Evolutionary conservation across 192 early-diverging fungal genomes (phyloP), one percentile per base, ranked within the genome.

Genomic region (Linnemannia zychae): DNA sequence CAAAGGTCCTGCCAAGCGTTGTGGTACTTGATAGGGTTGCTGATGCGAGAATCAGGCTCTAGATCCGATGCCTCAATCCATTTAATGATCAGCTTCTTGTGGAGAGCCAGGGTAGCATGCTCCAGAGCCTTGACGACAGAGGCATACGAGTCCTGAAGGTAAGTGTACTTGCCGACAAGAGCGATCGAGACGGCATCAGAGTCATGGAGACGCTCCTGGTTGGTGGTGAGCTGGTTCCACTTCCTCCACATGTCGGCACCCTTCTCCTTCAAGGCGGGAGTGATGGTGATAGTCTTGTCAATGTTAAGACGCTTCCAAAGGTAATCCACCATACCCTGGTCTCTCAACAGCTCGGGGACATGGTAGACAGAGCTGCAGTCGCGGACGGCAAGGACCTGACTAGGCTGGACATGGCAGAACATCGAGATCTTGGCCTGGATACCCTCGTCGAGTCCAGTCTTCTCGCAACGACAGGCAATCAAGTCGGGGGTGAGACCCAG

Each of bases 21-120:
- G 79, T 97, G 95, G 87, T 96, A 98, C 89, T 97, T 96, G 84
- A 95, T 87, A 65, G 98, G 97, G 83, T 96, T 94, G 68, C 89
- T 88, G 67, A 87, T 88, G 74, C 92, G 89, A 48, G 90, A 92
- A 69, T 90, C 90, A 22, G 90, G 76, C 82, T 99, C 98, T 36
- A 99, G 91, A 83, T 98, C 95, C 16, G 95, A 88, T 22, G 96
- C 97, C 87, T 99, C 98, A 63, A 99, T 95, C 98, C 98, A 99
- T 79, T 89, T 88, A 76, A 97, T 92, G 68, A 88, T 72, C 73
- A 99, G 87, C 88, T 98, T 96, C 80, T 95, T 93, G 87, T 94
- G 94, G 77, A 94, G 94, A 53, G 94, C 90, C 71, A 99, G 88
- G 6, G 93, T 87, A 16, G 98, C 98, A 81, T 99, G 98, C 88